Base-by-base conservation (phyloP, 2,329 filamentous ascomycete genomes). In the Dactylellina cionopaga region DNA sequence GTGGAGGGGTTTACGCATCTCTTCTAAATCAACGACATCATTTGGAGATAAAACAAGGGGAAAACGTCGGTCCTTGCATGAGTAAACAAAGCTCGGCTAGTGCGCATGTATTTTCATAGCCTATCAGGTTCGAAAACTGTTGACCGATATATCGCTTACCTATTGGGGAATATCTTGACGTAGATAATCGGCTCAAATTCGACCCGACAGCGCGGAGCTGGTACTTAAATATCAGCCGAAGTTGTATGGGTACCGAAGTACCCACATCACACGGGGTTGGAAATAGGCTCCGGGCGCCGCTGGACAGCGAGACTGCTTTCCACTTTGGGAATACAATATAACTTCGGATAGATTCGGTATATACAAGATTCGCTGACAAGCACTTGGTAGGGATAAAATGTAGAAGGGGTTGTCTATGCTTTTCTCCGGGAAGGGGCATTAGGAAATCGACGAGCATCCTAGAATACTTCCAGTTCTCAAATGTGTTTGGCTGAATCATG, bases 131-230 rank as follows among this genome's bases (percentile, higher is more conserved):
- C 31, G 15, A 62, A 25, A 41, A 41, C 43, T 11, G 37, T 58
- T 66, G 51, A 52, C 15, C 24, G 24, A 24, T 39, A 25, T 47
- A 25, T 35, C 25, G 33, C 33, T 55, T 41, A 7, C 51, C 51
- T 25, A n/a, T 41, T 41, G 17, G 11, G 35, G 51, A 39, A 22
- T 41, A 22, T 41, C 51, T 31, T 41, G 17, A 29, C 29, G n/a
- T 39, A 15, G 15, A 37, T 6, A 19, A 15, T 68, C 63, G 63
- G 63, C 35, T 29, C 35, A 52, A 68, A 52, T 35, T 54, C 17
- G 39, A 60, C 54, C 54, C 63, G 63, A 58, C 13, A 27, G 44
- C 31, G 52, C 47, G 63, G 54, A 46, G n/a, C n/a, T n/a, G n/a
- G n/a, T n/a, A 46, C 54, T 25, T 46, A 43, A 31, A 25, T 33